Conservation (phyloP, 2,329 filamentous ascomycete genomes). For the Ascochyta lentis region DNA sequence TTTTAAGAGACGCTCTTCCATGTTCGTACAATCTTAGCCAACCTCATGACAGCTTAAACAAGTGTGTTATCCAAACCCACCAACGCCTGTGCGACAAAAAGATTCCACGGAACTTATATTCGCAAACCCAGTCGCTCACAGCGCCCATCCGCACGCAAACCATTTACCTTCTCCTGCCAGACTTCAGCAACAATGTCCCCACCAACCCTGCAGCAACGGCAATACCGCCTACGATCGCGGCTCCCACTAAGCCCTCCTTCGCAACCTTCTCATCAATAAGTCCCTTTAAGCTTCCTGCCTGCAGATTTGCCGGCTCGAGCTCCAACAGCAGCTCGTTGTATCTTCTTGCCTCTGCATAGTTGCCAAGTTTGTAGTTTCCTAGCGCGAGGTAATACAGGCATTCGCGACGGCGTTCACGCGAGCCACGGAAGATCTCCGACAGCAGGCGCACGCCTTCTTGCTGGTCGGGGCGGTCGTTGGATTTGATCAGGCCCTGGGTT, state of each 20-base stretch:
- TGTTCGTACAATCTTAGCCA: slow-evolving; percentile 19
- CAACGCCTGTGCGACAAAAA: slow-evolving; percentile 36
- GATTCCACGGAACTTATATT: background rate
- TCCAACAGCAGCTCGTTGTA: slow-evolving; percentile 95
- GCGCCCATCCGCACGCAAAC: background rate
- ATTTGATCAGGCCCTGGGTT: slow-evolving; percentile 89
- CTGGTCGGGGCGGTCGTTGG: slow-evolving; percentile 80
- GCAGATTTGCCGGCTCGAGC: slow-evolving; percentile 88
- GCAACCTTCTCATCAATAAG: slow-evolving; percentile 96
- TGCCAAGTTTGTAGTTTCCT: slow-evolving; percentile 97
- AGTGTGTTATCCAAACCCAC: slow-evolving; percentile 26
- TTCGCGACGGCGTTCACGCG: slow-evolving; percentile 91
- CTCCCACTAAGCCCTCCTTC: slow-evolving; percentile 90
- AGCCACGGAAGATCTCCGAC: slow-evolving; percentile 93
- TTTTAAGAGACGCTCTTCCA: background rate
- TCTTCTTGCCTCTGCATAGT: slow-evolving; percentile 91
- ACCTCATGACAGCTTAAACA: background rate
- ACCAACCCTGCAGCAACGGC: slow-evolving; percentile 93
- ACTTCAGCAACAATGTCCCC: slow-evolving; percentile 83
- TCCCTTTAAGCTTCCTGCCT: slow-evolving; percentile 82
- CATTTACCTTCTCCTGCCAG: slow-evolving; percentile 55
- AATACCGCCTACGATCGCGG: slow-evolving; percentile 92
- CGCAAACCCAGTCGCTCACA: background rate
- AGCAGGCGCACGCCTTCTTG: slow-evolving; percentile 93
- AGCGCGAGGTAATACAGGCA: slow-evolving; percentile 98